These are phyloP conservation scores for Tulasnella sp. DNA, from an alignment of 768 basidiomycete genomes.

Conservation along the genomic window DNA sequence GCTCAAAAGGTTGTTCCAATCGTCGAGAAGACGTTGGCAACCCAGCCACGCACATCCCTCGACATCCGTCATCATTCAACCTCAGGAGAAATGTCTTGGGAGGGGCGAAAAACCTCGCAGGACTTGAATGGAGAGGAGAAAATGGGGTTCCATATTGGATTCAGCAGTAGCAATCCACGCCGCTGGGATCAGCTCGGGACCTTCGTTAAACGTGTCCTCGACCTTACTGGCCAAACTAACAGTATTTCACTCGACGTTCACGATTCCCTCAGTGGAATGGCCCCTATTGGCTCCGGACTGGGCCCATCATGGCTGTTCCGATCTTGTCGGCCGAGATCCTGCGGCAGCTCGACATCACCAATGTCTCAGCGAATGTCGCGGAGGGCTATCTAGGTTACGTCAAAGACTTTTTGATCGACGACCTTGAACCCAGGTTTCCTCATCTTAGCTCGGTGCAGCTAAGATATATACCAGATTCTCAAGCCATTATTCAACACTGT, in stretches of 20 bases:
- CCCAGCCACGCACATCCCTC: neutral
- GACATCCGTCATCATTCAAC: neutral
- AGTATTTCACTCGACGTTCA: neutral
- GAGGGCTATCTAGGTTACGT: neutral
- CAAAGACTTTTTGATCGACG: neutral
- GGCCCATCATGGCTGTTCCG: neutral
- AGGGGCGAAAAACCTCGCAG: neutral
- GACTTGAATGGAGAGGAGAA: neutral
- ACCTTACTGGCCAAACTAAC: neutral
- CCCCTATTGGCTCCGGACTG: neutral
- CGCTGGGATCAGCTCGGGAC: neutral
- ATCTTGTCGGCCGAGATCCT: neutral
- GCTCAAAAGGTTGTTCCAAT: neutral
- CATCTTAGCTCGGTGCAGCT: neutral
- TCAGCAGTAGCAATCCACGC: neutral
- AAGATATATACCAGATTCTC: neutral
- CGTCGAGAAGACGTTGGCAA: neutral
- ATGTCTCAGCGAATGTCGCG: neutral
- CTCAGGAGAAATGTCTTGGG: neutral
- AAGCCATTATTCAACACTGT: neutral
- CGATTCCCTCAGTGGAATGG: neutral
- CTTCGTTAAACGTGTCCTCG: neutral
- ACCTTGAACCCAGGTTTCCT: neutral
- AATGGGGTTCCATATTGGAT: neutral
- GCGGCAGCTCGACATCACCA: neutral